A percentile compares a stretch with the other conserved stretches of the same genome.
Evolutionary conservation across 768 basidiomycete genomes (phyloP).

Genomic region (Clathrus columnatus): DNA sequence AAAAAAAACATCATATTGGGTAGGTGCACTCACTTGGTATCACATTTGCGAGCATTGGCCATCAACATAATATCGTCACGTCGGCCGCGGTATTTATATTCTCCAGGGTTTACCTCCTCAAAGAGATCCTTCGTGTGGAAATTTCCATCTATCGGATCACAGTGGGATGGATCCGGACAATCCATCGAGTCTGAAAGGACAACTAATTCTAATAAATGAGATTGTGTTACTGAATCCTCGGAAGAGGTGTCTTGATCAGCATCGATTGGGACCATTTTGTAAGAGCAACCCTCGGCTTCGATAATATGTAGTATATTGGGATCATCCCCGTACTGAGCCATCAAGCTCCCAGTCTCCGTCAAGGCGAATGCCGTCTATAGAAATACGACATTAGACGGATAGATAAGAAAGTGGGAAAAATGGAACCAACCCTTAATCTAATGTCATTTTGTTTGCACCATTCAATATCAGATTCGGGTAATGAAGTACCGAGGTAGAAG

Average conservation of each 20-base stretch:
- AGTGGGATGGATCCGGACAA: slow-evolving; percentile 46
- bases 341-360: background rate
- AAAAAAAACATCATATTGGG: background rate
- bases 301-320: background rate
- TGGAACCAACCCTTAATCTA: background rate
- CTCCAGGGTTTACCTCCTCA: slow-evolving; percentile 47
- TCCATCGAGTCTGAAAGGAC: slow-evolving; percentile 42
- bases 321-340: background rate
- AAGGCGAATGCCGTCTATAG: background rate
- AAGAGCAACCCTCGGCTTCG: background rate
- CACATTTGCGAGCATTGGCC: slow-evolving; percentile 67
- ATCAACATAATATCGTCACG: slow-evolving; percentile 85
- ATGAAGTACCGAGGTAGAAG: background rate
- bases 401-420: background rate
- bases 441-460: background rate
- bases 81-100: slow-evolving; percentile 59
- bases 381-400: background rate
- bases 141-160: slow-evolving; percentile 42
- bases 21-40: slow-evolving; percentile 53
- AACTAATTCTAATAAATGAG: background rate
- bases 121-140: slow-evolving; percentile 80
- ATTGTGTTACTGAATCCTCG: background rate
- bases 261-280: background rate
- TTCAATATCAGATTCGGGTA: background rate
- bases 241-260: background rate